phyloP scores from a whole-genome alignment of 1,284 basidiomycete genomes.

The Trametes versicolor region DNA sequence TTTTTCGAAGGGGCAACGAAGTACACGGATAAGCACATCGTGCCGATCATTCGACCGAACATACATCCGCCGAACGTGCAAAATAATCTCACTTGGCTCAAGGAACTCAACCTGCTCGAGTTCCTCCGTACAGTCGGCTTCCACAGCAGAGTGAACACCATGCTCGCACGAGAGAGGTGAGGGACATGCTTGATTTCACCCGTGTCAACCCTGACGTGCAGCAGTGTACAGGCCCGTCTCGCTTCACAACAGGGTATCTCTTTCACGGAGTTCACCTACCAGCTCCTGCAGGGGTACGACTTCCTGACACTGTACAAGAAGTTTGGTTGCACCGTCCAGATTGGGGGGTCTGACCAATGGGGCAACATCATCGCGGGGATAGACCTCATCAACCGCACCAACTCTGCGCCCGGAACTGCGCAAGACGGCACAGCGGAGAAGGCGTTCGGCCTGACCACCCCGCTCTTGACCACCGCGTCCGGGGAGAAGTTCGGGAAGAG shows the following conservation, averaged over 20 bases:
- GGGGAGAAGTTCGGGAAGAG: conserved; percentile 99
- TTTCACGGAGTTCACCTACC: conserved; percentile 98
- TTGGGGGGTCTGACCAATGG: conserved; percentile 98
- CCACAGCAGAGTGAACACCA: conserved; percentile 85
- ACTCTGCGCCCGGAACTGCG: conserved; percentile 35
- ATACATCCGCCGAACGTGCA: conserved; percentile 58
- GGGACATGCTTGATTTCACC: conserved; percentile 39
- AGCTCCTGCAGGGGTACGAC: conserved; percentile 97
- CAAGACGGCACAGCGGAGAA: conserved; percentile 47
- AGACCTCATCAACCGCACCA: conserved; percentile 80
- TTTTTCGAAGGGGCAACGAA: conserved; percentile 78
- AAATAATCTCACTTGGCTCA: conserved; percentile 91
- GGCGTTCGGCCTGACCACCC: conserved; percentile 92
- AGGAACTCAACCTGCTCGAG: conserved; percentile 78
- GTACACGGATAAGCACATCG: conserved; percentile 61
- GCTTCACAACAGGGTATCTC: conserved; percentile 86
- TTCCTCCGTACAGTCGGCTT: conserved; percentile 89
- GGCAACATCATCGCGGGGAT: conserved; percentile 97
- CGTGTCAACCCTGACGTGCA: neutral
- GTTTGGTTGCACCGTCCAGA: conserved; percentile 84
- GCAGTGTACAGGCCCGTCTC: conserved; percentile 88
- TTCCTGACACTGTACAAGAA: conserved; percentile 83
- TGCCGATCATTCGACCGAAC: no score
- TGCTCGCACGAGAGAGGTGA: conserved; percentile 93
- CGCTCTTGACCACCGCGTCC: conserved; percentile 88